phyloP scores from a whole-genome alignment of 148 eudicot species.

The Amaranthus hypochondriacus region DNA sequence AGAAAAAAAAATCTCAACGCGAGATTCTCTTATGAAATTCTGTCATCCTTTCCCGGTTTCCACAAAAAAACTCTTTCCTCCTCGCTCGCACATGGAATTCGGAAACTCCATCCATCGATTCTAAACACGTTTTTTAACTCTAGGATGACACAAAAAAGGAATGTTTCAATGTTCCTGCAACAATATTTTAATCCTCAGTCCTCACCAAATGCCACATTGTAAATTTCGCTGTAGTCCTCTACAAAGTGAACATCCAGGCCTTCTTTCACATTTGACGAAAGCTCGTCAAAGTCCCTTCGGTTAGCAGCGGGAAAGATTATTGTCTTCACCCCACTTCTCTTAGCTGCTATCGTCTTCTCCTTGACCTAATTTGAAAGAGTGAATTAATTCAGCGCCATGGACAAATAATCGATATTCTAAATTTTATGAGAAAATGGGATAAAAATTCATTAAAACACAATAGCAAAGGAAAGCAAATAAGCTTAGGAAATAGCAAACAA shows the following conservation, averaged over 20 bases:
- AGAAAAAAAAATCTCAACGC: neutral
- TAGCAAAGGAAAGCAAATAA: neutral
- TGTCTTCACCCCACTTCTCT: constrained; percentile 87
- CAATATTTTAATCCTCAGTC: neutral
- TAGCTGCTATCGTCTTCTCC: constrained; percentile 96
- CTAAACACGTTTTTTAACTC: neutral
- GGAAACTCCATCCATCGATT: constrained; percentile 4
- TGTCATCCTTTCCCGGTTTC: constrained; percentile 1
- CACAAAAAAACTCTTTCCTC: neutral
- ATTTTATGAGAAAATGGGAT: neutral
- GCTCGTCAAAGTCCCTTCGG: constrained; percentile 88
- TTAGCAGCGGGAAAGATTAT: constrained; percentile 89
- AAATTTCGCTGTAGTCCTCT: constrained; percentile 73
- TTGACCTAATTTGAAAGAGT: constrained; percentile 58
- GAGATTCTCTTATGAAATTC: neutral
- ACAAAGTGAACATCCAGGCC: constrained; percentile 99
- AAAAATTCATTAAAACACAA: neutral
- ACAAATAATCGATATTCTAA: neutral
- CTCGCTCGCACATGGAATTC: neutral
- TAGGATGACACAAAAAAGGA: neutral
- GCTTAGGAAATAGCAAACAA: neutral
- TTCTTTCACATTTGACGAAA: constrained; percentile 79
- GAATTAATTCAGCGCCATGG: constrained; percentile 6
- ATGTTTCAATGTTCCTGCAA: constrained; percentile 11
- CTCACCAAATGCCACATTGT: constrained; percentile 58